Conservation (phyloP, 768 basidiomycete genomes). For the Amanita molliuscula region DNA sequence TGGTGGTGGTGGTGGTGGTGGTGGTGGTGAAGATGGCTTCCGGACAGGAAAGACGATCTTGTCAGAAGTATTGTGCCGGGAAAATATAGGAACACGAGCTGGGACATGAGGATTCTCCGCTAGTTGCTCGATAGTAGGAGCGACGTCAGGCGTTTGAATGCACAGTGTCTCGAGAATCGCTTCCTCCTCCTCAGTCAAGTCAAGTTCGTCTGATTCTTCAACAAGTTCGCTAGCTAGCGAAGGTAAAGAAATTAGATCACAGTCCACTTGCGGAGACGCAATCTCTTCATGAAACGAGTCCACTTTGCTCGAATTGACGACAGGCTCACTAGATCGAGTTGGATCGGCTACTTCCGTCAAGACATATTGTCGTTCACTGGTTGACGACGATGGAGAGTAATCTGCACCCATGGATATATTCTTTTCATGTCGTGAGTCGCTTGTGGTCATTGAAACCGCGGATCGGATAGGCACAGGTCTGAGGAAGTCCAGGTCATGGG, state of each 20-base stretch:
- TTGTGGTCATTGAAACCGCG: no score
- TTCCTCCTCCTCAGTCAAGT: constrained; percentile 2
- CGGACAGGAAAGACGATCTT: not conserved
- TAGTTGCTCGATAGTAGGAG: not conserved
- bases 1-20: no score
- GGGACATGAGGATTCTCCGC: not conserved
- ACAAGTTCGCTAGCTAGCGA: not conserved
- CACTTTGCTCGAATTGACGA: not conserved
- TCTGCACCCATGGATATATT: no score
- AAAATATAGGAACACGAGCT: not conserved
- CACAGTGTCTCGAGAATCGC: not conserved
- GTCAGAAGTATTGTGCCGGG: not conserved
- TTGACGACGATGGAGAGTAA: no score
- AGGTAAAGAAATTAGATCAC: not conserved
- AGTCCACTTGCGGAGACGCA: no score
- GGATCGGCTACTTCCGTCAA: not conserved
- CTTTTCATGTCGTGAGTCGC: no score
- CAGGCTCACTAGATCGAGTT: not conserved
- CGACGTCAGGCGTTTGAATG: not conserved
- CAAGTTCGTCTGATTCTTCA: not conserved
- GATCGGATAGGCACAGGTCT: no score
- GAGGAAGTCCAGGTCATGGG: not conserved
- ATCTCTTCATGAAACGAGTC: not conserved
- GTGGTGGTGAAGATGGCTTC: not conserved
- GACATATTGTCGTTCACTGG: no score